A percentile compares a stretch with the other conserved stretches of the same genome.
These are phyloP conservation scores for Penicillium paradoxum DNA, from an alignment of 495 filamentous ascomycete species.

Conservation along the genomic window DNA sequence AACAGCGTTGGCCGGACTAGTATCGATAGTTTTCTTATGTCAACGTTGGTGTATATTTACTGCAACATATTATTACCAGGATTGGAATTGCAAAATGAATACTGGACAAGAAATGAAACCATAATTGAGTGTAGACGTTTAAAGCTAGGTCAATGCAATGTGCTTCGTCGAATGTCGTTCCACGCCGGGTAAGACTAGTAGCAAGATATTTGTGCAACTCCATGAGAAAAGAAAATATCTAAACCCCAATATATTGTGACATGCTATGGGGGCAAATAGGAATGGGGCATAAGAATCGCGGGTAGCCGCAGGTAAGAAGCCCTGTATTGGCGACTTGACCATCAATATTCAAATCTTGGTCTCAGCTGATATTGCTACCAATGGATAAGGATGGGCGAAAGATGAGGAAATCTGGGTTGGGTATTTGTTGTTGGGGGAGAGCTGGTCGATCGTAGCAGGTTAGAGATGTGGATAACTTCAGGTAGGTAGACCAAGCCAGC, in stretches of 20 bases:
- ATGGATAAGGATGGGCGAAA: slow-evolving; percentile 2
- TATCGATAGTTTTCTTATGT: too few species aligned
- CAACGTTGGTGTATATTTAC: not conserved
- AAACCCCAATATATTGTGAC: slow-evolving; percentile 14
- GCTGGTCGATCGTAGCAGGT: not conserved
- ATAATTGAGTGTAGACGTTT: not conserved
- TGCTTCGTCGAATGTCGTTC: slow-evolving; percentile 13
- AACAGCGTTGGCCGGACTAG: too few species aligned
- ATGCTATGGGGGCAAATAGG: slow-evolving; percentile 3
- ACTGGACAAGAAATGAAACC: slow-evolving; percentile 2
- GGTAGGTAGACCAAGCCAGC: not conserved
- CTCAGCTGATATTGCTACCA: slow-evolving; percentile 7
- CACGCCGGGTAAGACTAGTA: slow-evolving; percentile 9
- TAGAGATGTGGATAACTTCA: not conserved
- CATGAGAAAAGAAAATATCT: not conserved
- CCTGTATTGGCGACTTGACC: not conserved
- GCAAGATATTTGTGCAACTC: slow-evolving; percentile 19
- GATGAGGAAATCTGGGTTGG: not conserved
- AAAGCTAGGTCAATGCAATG: slow-evolving; percentile 17
- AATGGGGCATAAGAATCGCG: slow-evolving; percentile 1
- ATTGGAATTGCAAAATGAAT: not conserved
- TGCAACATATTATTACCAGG: not conserved
- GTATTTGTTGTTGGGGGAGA: not conserved
- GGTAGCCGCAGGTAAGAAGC: not conserved
- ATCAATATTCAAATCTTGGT: slow-evolving; percentile 4